Conservation (phyloP, 1,284 basidiomycete genomes). For the Athelia psychrophila region DNA sequence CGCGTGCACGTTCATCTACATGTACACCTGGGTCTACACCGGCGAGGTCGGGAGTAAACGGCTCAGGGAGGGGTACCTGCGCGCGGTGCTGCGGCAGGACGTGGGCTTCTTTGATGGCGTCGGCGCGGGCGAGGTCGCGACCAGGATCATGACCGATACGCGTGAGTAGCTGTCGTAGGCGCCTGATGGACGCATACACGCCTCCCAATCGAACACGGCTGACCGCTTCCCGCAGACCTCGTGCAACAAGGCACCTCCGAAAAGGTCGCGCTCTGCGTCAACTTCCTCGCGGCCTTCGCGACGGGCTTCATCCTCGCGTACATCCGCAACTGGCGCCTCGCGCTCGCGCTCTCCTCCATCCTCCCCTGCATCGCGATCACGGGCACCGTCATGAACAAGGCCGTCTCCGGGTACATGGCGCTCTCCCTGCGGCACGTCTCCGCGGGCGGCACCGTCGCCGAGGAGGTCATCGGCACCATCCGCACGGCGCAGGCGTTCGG, state of each 20-base stretch:
- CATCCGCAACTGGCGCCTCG: conserved; percentile 77
- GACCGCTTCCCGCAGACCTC: conserved; percentile 60
- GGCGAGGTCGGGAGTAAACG: conserved; percentile 89
- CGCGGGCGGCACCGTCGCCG: conserved; percentile 83
- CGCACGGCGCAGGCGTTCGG: conserved; percentile 94
- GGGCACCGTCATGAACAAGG: conserved; percentile 80
- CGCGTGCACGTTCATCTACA: conserved; percentile 46
- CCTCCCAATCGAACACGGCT: neutral
- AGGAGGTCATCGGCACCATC: conserved; percentile 90
- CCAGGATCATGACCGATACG: conserved; percentile 91
- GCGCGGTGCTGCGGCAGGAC: conserved; percentile 79
- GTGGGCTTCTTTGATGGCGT: conserved; percentile 91
- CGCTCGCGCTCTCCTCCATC: conserved; percentile 85
- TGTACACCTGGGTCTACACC: conserved; percentile 82
- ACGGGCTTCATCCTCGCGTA: conserved; percentile 82
- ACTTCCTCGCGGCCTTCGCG: conserved; percentile 66
- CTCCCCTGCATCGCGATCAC: conserved; percentile 84
- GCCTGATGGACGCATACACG: neutral
- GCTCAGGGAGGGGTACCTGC: conserved; percentile 75
- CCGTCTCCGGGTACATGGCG: conserved; percentile 70
- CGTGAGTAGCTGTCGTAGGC: conserved; percentile 52
- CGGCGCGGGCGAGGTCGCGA: conserved; percentile 94
- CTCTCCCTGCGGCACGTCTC: conserved; percentile 75
- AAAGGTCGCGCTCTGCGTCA: conserved; percentile 73
- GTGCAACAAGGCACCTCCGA: conserved; percentile 89